Evolutionary conservation across 306 rosid species (phyloP).

Genomic region (Dalbergia cochinchinensis): DNA sequence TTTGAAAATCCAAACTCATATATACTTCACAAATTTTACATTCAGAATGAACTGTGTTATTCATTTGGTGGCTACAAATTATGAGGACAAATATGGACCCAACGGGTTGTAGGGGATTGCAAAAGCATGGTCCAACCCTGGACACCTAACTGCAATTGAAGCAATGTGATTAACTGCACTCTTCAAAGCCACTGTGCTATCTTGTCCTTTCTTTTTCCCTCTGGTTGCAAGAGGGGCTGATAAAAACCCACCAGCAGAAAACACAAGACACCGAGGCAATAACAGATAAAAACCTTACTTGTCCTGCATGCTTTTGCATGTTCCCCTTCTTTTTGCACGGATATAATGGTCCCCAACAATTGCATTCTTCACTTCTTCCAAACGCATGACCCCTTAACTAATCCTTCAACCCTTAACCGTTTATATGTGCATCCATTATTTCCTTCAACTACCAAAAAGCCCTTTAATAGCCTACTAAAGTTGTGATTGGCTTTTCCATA

Average conservation of each 20-base stretch:
- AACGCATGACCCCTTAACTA: constrained; percentile 34
- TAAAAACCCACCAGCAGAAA: constrained; percentile 42
- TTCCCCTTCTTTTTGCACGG: constrained; percentile 52
- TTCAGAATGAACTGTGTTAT: neutral
- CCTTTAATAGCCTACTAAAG: constrained; percentile 38
- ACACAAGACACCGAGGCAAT: constrained; percentile 45
- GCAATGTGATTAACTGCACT: constrained; percentile 25
- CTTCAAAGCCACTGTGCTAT: constrained; percentile 37
- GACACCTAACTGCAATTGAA: neutral
- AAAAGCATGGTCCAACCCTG: constrained; percentile 41
- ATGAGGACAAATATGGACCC: constrained; percentile 28
- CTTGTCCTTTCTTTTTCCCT: constrained; percentile 38
- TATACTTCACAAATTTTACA: too few species aligned
- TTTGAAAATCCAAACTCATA: too few species aligned
- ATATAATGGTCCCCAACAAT: constrained; percentile 53
- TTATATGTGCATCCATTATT: constrained; percentile 27
- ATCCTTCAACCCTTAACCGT: constrained; percentile 39
- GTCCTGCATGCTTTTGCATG: constrained; percentile 64
- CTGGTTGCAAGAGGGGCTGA: constrained; percentile 38
- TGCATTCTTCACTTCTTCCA: neutral
- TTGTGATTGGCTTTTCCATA: neutral
- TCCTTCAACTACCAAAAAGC: constrained; percentile 48
- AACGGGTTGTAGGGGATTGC: neutral
- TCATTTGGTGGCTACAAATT: constrained; percentile 34
- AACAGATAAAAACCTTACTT: constrained; percentile 54